Evolutionary conservation across 2,329 filamentous ascomycete species (phyloP), one percentile per base, ranked within the genome.

Genomic region (Tolypocladium guangdongense): DNA sequence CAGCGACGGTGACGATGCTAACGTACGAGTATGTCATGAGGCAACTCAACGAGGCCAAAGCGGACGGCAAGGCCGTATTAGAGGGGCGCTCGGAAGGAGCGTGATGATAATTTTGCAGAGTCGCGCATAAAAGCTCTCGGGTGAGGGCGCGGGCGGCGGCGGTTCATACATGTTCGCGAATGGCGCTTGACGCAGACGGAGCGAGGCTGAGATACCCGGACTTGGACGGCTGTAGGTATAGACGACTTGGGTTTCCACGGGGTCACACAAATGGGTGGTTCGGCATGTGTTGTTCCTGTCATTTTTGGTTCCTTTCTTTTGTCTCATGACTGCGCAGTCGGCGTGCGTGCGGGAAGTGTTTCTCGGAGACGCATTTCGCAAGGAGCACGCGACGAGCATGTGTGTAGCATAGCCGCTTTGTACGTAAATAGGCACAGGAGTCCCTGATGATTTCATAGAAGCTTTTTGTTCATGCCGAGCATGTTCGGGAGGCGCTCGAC

Each of bases 1-100:
- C 93, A 24, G 92, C 93, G 22, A 95, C 95, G 64, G 96, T 95
- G 30, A 99, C 93, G 3, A 95, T 99, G 86, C 78, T 97, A 66
- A 97, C 92, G 14, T 99, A 96, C 66, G 93, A 99, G 72, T 93
- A 86, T 61, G 72, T 78, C 50, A 83, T 83, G 80, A 71, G 75
- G 51, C 66, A 71, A 53, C 67, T 83, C 22, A 78, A 77, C 56
- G 65, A 70, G 53, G 65, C 68, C 32, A 72, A 72, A 60, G 57
- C 62, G 2, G 68, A 73, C 16, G 75, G 73, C 49, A 41, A 55
- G 55, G 22, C n/a, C 5, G 48, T 16, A 3, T 14, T 51, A 7
- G 33, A 45, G 41, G 10, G 49, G n/a, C 49, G 38, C 43, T 14
- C 27, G 18, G 43, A 47, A 47, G 43, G 10, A 20, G 18, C 20